Evolutionary conservation across 2,329 filamentous ascomycete genomes (phyloP), one percentile per base, ranked within the genome.

Genomic region (Parastagonospora avenae): DNA sequence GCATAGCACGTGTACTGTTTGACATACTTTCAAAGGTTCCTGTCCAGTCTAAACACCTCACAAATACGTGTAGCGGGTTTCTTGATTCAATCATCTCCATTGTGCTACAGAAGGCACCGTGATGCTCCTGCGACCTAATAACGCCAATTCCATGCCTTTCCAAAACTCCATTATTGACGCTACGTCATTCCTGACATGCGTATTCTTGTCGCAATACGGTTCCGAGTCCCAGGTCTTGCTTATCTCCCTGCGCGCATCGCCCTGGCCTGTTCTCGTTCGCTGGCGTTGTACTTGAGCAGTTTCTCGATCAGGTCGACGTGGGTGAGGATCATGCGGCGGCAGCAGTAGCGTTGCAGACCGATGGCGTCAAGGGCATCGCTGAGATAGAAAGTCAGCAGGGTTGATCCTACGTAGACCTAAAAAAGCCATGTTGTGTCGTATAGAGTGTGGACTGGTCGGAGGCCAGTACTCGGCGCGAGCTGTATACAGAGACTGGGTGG

Each of bases 301-400:
- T 99, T 99, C 82, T 99, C 94, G 66, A 99, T 97, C 56, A 99
- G 82, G 75, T 99, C 94, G 68, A 99, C 94, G 77, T 99, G 94
- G 53, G 94, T 99, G 90, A 99, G 97, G 76, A 99, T 87, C 94
- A 99, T 99, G 70, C 94, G 89, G 66, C 94, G 90, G 80, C 94
- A 99, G 84, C 94, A 99, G 81, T 99, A 99, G 65, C 94, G 86
- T 77, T 91, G 93, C 70, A 95, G 89, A 49, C 92, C 92, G 46
- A 99, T 86, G 72, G 92, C 85, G 76, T 97, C 92, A 89, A 99
- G 96, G 36, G 93, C 94, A 74, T 97, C 92, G 70, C 94, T 97
- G 64, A 38, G 33, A 41, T 6, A 36, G 38, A 11, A 42, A 8
- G 36, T 42, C 9, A 45, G 35, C 9, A 16, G 10, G 40, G 24